Base-by-base conservation (phyloP, 1,139 yeast species). In the Ogataea hybrid region DNA sequence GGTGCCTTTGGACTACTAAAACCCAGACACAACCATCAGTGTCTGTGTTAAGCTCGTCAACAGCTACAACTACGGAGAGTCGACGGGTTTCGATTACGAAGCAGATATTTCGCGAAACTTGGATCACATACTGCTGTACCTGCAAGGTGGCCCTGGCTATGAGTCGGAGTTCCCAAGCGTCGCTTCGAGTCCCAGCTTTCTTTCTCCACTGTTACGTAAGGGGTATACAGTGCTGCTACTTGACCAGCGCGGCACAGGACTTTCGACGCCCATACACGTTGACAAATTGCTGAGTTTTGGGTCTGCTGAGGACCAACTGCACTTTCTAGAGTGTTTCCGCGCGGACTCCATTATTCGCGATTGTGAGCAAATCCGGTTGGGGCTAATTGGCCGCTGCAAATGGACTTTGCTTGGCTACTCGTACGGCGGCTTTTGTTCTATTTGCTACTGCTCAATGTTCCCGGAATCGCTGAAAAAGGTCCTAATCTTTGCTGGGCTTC, bases 111-210 rank as follows among this genome's bases (percentile, higher is more conserved):
- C 35, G 5, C 31, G 32, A 1, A 43, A 51, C 18, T 42, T 51
- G 2, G 49, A 54, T 4, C 70, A 70, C 37, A 44, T 72, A 1
- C 56, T 73, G 9, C 60, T 72, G 7, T 78, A 65, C 48, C 59
- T 78, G 31, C 82, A 77, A 58, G 83, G 83, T 5, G 83, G 83
- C 0, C 84, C 84, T 0, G 83, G 84, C 1, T 75, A 70, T 43
- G 70, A 74, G 2, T 64, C 76, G 42, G 58, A 65, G 2, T 63
- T 67, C 3, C 75, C 79, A 2, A 52, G 64, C 6, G 45, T 68
- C 7, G 59, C 63, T 28, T 47, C 67, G 1, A 68, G 71, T 1
- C 57, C 58, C 1, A 18, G 41, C 6, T 56, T 37, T 30, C 61
- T 62, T 35, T 63, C 70, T 7, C 68, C 71, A 25, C 62, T 63